Evolutionary conservation across 2,329 filamentous ascomycete species (phyloP), one percentile per base, ranked within the genome.

Genomic region (Sclerotiophoma versabilis): DNA sequence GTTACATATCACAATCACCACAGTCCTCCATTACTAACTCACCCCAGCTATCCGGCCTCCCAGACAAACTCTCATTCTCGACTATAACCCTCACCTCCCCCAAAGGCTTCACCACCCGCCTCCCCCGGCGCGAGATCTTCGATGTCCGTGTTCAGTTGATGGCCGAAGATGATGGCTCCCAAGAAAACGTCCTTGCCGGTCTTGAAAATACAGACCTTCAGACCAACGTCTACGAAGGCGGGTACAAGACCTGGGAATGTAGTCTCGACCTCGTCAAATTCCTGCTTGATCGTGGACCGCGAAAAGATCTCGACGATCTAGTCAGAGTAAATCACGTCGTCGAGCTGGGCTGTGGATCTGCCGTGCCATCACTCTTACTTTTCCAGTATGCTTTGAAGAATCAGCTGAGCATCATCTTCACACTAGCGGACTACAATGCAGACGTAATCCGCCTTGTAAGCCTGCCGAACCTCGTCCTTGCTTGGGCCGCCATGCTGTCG

Each of bases 221-320:
- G 73, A 90, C 89, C 49, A 90, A 90, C 45, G 84, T 93, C 55
- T 95, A 95, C 75, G 91, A 95, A 76, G 91, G 91, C 51, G 91
- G 91, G 20, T 92, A 93, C 79, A 95, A 95, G 79, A 93, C 89
- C 66, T 95, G 91, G 91, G 91, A 95, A 77, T 93, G 90, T 76
- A 91, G 88, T 55, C 81, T 92, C 46, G 91, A 95, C 71, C 80
- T 95, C 15, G 89, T 91, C 44, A 90, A 87, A 69, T 85, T 89
- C 42, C 69, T 81, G 1, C 71, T 82, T 1, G 79, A 81, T 47
- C 75, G 78, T 7, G 80, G 80, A 4, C 79, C 79, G 0, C 65
- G 79, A 6, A 80, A 79, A 59, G 77, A 80, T 59, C 72, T 81
- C 44, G 80, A 81, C 54, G 80, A 82, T 57, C 62, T 83, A 8